Base-by-base conservation (phyloP, 2,329 filamentous ascomycete species). In the Hypoxylon rubiginosum region DNA sequence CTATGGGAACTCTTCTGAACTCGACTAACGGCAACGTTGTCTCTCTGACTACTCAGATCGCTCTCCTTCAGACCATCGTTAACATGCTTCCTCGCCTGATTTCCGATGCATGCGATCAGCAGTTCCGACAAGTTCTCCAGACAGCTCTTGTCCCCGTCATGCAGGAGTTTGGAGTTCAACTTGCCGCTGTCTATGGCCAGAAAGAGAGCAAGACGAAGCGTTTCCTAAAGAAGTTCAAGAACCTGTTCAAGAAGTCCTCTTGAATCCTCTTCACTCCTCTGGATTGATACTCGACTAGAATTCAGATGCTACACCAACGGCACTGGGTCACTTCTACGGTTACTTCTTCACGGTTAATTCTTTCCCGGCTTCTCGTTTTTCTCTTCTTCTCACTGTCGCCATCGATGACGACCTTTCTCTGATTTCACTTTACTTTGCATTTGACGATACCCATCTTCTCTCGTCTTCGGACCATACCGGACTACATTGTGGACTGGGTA, bases 21-120 rank as follows among this genome's bases (percentile, higher is more conserved):
- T 72, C 73, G 1, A 73, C 74, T 7, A 76, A 75, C 28, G 64
- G 67, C 45, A 77, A 75, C 15, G 49, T 73, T 17, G 59, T 51
- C 0, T 3, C 65, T 4, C 0, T 75, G 0, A 66, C 9, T 10
- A 56, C 58, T 13, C 66, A 75, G 8, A 0, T 77, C 13, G 28
- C 13, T 2, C 39, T 58, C 5, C 70, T 77, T 1, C 75, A 77
- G 46, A 69, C 74, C 0, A 36, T 77, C 0, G 4, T 75, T 50
- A 71, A 67, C 51, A 70, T 76, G 66, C 34, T 77, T 19, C 75
- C 76, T 5, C 64, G 62, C 0, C 69, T 77, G 70, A 56, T 73
- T 32, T 11, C 67, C 0, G 57, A 70, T n/a, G 5, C 21, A 24
- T 24, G 62, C 0, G 15, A 73, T 17, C 34, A 66, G n/a, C 62